Conservation (phyloP, 2,329 filamentous ascomycete species). For the Alternaria arborescens region DNA sequence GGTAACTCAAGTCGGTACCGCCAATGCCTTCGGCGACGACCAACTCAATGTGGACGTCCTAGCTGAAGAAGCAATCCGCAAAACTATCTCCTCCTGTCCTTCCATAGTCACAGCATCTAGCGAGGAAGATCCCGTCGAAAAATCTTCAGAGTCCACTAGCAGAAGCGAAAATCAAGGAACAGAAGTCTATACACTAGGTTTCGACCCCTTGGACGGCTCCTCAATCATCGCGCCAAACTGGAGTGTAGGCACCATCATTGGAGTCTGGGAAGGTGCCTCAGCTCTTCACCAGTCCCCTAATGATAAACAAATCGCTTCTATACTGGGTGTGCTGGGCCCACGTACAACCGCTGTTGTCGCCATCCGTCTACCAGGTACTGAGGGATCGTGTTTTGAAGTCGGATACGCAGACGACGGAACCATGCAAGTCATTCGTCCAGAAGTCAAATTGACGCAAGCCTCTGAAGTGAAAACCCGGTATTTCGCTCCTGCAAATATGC, state of each 20-base stretch:
- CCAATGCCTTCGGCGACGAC: slow-evolving; percentile 64
- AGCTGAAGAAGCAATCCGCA: slow-evolving; percentile 65
- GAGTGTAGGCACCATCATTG: slow-evolving; percentile 64
- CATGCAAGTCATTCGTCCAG: slow-evolving; percentile 54
- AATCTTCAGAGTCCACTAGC: slow-evolving; percentile 31
- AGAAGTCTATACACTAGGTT: slow-evolving; percentile 64
- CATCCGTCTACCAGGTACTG: slow-evolving; percentile 56
- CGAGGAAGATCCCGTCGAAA: slow-evolving; percentile 66
- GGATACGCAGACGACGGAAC: slow-evolving; percentile 50
- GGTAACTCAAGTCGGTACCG: slow-evolving; percentile 40
- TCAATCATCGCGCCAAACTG: slow-evolving; percentile 60
- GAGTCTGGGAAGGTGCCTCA: slow-evolving; percentile 58
- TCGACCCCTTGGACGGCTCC: slow-evolving; percentile 70
- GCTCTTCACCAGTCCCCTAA: slow-evolving; percentile 35
- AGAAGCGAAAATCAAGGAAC: slow-evolving; percentile 32
- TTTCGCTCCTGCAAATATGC: slow-evolving; percentile 70
- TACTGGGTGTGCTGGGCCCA: slow-evolving; percentile 48
- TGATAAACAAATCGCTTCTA: slow-evolving; percentile 40
- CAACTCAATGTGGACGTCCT: slow-evolving; percentile 68
- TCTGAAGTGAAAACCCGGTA: slow-evolving; percentile 60
- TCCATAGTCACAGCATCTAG: slow-evolving; percentile 67
- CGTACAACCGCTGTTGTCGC: slow-evolving; percentile 61
- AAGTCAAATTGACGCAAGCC: slow-evolving; percentile 1
- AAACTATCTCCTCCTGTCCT: slow-evolving; percentile 61
- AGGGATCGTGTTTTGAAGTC: slow-evolving; percentile 62